phyloP scores from a whole-genome alignment of 805 yeast species.

The Vanderwaltozyma yarrowii region DNA sequence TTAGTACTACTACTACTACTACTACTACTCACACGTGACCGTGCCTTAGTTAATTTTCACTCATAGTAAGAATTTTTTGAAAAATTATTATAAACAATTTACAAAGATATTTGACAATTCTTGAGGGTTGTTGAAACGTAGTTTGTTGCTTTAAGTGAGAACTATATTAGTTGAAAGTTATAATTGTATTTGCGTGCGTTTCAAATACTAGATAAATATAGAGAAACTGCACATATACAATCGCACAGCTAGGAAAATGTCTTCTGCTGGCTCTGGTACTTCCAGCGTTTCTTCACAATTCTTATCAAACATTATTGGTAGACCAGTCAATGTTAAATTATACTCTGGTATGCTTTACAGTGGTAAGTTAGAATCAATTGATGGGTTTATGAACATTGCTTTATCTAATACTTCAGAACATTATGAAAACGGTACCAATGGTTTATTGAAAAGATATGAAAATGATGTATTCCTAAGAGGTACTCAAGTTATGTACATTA shows the following conservation, averaged over 20 bases:
- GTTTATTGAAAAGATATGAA: slow-evolving; percentile 22
- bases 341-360: slow-evolving; percentile 80
- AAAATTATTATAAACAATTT: too few relatives aligned
- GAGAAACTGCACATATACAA: too few relatives aligned
- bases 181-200: too few relatives aligned
- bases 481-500: slow-evolving; percentile 29
- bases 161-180: too few relatives aligned
- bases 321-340: slow-evolving; percentile 70
- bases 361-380: slow-evolving; percentile 75
- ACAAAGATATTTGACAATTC: too few relatives aligned
- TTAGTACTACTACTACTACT: too few relatives aligned
- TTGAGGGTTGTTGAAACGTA: too few relatives aligned
- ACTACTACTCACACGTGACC: too few relatives aligned
- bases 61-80: too few relatives aligned
- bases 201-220: too few relatives aligned
- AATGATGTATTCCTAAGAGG: slow-evolving; percentile 30
- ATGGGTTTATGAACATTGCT: slow-evolving; percentile 94
- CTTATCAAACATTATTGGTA: slow-evolving; percentile 68
- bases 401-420: slow-evolving; percentile 66
- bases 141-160: too few relatives aligned
- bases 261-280: neutral
- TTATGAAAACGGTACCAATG: slow-evolving; percentile 24
- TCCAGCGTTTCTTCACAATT: slow-evolving; percentile 59
- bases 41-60: too few relatives aligned
- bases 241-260: neutral